Evolutionary conservation across 1,284 basidiomycete genomes (phyloP).

Genomic region (Trametes polyzona): DNA sequence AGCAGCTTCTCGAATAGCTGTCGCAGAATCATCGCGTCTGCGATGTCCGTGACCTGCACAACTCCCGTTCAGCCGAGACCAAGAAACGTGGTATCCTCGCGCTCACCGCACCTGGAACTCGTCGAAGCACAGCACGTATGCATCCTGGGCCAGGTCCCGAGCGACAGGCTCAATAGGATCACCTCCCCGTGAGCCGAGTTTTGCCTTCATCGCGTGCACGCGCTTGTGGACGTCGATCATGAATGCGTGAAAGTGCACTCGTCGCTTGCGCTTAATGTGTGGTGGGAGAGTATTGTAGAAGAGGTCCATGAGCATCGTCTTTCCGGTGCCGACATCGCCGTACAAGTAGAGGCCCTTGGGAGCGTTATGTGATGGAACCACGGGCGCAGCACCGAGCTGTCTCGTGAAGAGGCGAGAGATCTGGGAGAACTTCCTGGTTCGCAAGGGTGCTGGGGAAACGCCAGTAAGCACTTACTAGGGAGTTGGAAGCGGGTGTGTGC

Average conservation of each 20-base stretch:
- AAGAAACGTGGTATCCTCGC: neutral
- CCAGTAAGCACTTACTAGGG: conserved; percentile 25
- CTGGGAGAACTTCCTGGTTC: conserved; percentile 38
- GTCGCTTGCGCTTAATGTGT: conserved; percentile 75
- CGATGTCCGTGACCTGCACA: conserved; percentile 91
- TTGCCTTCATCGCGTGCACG: conserved; percentile 78
- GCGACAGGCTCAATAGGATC: conserved; percentile 92
- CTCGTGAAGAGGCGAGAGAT: conserved; percentile 68
- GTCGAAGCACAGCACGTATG: conserved; percentile 92
- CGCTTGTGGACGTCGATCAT: conserved; percentile 99
- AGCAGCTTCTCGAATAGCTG: conserved; percentile 86
- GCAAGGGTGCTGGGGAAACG: neutral
- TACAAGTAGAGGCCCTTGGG: conserved; percentile 96
- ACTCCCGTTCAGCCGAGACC: conserved; percentile 4
- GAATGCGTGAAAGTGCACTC: conserved; percentile 97
- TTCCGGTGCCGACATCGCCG: conserved; percentile 96
- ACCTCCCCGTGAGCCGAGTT: conserved; percentile 68
- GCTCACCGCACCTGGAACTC: conserved; percentile 85
- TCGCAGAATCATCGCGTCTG: conserved; percentile 97
- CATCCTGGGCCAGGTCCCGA: conserved; percentile 84
- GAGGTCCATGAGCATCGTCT: conserved; percentile 99
- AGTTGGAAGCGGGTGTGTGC: conserved; percentile 38
- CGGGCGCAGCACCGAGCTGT: conserved; percentile 37
- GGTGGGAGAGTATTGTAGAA: conserved; percentile 90
- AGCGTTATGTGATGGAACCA: conserved; percentile 51